Evolutionary conservation across 176 grass and related monocot genomes (phyloP).

Genomic region (Oryza rufipogon): DNA sequence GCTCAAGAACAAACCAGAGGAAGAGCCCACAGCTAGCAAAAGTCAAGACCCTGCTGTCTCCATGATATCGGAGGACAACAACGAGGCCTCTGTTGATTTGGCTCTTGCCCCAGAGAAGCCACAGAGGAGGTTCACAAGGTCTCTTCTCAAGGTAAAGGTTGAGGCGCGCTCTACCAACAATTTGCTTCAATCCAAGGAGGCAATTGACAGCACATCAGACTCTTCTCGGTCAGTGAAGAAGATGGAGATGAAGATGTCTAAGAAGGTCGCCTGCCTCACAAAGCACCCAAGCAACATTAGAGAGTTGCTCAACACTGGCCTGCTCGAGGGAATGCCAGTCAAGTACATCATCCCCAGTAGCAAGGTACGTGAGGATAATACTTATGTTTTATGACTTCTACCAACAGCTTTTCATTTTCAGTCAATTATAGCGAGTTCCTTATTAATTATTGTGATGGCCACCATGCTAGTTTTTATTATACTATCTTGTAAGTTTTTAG

Average conservation of each 20-base stretch:
- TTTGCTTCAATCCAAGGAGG: constrained; percentile 41
- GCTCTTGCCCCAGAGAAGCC: constrained; percentile 8
- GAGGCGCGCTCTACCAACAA: background rate
- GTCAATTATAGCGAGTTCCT: background rate
- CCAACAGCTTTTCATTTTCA: background rate
- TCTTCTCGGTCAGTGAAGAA: constrained; percentile 53
- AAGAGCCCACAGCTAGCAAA: constrained; percentile 5
- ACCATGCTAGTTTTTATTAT: background rate
- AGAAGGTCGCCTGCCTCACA: constrained; percentile 60
- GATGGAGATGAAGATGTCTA: constrained; percentile 78
- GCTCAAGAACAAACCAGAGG: constrained; percentile 42
- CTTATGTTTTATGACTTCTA: background rate
- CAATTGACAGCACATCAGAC: constrained; percentile 27
- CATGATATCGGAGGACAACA: background rate
- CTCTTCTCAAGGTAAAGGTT: constrained; percentile 51
- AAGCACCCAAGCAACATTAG: constrained; percentile 54
- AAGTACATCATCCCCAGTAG: constrained; percentile 52
- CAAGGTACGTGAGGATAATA: constrained; percentile 44
- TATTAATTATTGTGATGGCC: background rate
- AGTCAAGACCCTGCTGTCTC: background rate
- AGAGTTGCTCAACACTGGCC: constrained; percentile 58
- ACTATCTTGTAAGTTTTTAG: background rate
- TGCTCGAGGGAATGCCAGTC: constrained; percentile 51
- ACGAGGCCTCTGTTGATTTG: constrained; percentile 19
- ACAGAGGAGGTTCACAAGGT: constrained; percentile 59